phyloP scores from a whole-genome alignment of 192 early-diverging fungal genomes.

The Entophlyctis luteolus region DNA sequence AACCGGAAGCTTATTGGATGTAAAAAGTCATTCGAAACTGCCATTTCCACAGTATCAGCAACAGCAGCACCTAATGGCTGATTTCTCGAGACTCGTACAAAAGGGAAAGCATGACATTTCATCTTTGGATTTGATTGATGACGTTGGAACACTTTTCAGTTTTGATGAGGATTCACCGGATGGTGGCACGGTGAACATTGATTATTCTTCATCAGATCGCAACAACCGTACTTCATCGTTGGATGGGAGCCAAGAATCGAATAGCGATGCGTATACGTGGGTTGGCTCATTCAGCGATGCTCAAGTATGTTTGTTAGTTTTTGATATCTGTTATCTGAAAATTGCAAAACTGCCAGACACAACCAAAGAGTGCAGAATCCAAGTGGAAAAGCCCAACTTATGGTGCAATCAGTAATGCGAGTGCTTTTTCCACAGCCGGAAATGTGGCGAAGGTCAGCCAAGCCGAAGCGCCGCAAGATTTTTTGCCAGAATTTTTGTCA shows the following conservation, averaged over 20 bases:
- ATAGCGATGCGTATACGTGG: slow-evolving; percentile 12
- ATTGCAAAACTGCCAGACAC: background rate
- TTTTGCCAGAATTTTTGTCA: too few relatives aligned
- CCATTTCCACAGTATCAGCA: too few relatives aligned
- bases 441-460: background rate
- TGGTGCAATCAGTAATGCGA: background rate
- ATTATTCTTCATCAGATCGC: background rate
- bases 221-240: slow-evolving; percentile 1
- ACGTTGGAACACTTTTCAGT: slow-evolving; percentile 11
- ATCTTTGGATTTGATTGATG: too few relatives aligned
- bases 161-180: slow-evolving; percentile 17
- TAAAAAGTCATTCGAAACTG: too few relatives aligned
- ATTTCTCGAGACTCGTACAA: too few relatives aligned
- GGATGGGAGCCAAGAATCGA: slow-evolving; percentile 3
- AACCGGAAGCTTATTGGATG: too few relatives aligned
- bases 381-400: slow-evolving; percentile 10
- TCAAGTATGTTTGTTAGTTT: background rate
- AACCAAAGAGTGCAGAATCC: background rate
- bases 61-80: too few relatives aligned
- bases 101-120: too few relatives aligned
- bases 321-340: background rate
- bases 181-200: background rate
- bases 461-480: too few relatives aligned
- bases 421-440: background rate
- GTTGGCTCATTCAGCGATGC: slow-evolving; percentile 11